Conservation (phyloP, 1,139 yeast genomes). For the Fermentozyma sake region DNA sequence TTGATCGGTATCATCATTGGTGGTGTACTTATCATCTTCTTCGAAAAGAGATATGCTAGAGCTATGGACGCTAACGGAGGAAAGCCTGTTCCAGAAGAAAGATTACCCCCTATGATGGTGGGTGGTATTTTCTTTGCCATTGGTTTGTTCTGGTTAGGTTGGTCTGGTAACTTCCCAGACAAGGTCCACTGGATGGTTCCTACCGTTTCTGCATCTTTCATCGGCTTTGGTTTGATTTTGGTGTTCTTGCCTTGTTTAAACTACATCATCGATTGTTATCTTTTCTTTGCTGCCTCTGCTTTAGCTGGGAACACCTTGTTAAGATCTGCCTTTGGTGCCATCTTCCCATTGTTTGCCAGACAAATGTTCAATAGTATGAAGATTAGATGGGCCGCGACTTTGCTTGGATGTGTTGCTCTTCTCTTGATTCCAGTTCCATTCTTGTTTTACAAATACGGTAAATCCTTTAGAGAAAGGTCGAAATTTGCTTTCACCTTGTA, state of each 20-base stretch:
- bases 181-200: conserved; percentile 85
- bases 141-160: conserved; percentile 80
- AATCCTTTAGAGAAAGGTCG: conserved; percentile 53
- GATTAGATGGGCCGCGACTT: conserved; percentile 77
- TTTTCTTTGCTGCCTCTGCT: conserved; percentile 83
- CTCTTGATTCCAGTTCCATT: conserved; percentile 73
- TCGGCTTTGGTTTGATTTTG: conserved; percentile 71
- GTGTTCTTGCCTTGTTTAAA: conserved; percentile 76
- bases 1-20: conserved; percentile 60
- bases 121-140: conserved; percentile 68
- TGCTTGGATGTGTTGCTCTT: conserved; percentile 65
- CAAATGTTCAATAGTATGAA: conserved; percentile 75
- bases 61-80: conserved; percentile 47
- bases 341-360: conserved; percentile 47
- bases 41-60: conserved; percentile 23
- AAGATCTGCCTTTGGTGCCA: conserved; percentile 57
- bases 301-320: conserved; percentile 82
- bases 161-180: conserved; percentile 74
- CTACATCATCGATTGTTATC: conserved; percentile 76
- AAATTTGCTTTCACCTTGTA: conserved; percentile 52
- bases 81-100: conserved; percentile 70
- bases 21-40: conserved; percentile 35
- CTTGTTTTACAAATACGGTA: conserved; percentile 63
- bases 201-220: conserved; percentile 62
- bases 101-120: conserved; percentile 69